Evolutionary conservation across 208 protist genomes (phyloP).

Genomic region (Leishmania aethiopica): DNA sequence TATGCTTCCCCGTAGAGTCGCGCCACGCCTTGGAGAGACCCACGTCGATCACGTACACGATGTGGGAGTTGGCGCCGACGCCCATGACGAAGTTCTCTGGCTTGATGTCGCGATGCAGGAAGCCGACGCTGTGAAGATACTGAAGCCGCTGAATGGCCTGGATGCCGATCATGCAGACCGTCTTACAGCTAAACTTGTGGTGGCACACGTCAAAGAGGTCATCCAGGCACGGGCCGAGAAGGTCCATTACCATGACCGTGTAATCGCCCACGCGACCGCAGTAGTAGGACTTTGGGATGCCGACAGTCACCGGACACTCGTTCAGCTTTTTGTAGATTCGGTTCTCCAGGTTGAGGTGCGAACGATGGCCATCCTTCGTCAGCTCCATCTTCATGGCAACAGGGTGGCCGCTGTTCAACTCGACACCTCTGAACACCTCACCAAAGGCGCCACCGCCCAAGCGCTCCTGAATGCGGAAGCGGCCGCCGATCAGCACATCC

Average conservation of each 20-base stretch:
- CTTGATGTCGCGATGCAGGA: constrained; percentile 91
- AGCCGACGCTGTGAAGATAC: constrained; percentile 91
- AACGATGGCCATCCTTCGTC: constrained; percentile 50
- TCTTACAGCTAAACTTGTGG: constrained; percentile 93
- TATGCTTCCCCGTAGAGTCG: constrained; percentile 68
- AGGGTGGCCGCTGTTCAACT: constrained; percentile 52
- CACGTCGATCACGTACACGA: constrained; percentile 87
- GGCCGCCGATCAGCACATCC: constrained; percentile 83
- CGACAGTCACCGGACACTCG: constrained; percentile 69
- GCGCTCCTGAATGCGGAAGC: constrained; percentile 93
- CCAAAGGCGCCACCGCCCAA: constrained; percentile 98
- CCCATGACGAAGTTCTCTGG: constrained; percentile 93
- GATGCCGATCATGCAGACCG: constrained; percentile 95
- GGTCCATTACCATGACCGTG: constrained; percentile 99
- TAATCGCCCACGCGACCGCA: constrained; percentile 97
- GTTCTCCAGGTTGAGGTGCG: constrained; percentile 77
- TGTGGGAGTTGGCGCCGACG: constrained; percentile 47
- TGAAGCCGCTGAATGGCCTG: constrained; percentile 95
- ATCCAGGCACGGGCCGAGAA: constrained; percentile 98
- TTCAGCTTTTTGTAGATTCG: constrained; percentile 80
- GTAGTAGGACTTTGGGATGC: constrained; percentile 96
- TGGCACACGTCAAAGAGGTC: constrained; percentile 97
- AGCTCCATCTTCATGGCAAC: constrained; percentile 91
- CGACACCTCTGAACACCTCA: constrained; percentile 94
- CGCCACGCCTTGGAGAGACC: constrained; percentile 81